These are phyloP conservation scores for Cynanchum wilfordii DNA, from an alignment of 257 asterid genomes.

Conservation along the genomic window DNA sequence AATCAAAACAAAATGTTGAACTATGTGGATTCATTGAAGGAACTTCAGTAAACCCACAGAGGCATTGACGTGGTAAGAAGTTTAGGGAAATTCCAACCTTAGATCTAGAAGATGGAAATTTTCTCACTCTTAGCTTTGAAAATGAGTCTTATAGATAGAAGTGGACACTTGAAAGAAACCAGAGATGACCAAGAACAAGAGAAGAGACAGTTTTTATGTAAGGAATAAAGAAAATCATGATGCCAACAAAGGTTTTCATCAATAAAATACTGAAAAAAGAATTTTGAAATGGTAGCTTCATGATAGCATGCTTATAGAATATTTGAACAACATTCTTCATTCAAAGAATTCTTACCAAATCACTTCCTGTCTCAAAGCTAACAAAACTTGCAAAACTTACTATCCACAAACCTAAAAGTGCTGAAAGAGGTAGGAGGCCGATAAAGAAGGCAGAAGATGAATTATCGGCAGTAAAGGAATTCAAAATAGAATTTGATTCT, in stretches of 20 bases:
- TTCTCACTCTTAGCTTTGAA: conserved; percentile 65
- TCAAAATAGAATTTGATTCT: conserved; percentile 32
- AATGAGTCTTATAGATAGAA: conserved; percentile 11
- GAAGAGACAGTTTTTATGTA: conserved; percentile 20
- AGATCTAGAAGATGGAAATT: conserved; percentile 60
- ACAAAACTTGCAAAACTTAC: not conserved
- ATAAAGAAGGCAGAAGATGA: conserved; percentile 22
- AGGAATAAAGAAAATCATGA: conserved; percentile 36
- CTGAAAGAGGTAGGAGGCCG: conserved; percentile 3
- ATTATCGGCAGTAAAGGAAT: conserved; percentile 13
- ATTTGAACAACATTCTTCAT: conserved; percentile 24
- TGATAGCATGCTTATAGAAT: conserved; percentile 17
- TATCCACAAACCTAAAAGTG: not conserved
- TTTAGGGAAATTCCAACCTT: conserved; percentile 32
- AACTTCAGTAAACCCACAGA: conserved; percentile 11
- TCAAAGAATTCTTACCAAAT: conserved; percentile 9
- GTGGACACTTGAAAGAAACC: conserved; percentile 15
- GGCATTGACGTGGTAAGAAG: conserved; percentile 17
- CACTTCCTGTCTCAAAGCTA: too few relatives aligned
- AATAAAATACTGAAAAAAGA: not conserved
- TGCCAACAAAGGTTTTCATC: not conserved
- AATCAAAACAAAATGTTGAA: not conserved
- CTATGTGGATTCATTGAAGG: conserved; percentile 17
- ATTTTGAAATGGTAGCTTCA: not conserved
- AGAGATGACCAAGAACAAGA: conserved; percentile 16